Evolutionary conservation across 2,329 filamentous ascomycete genomes (phyloP).

Genomic region (Torrubiella hemipterigena): DNA sequence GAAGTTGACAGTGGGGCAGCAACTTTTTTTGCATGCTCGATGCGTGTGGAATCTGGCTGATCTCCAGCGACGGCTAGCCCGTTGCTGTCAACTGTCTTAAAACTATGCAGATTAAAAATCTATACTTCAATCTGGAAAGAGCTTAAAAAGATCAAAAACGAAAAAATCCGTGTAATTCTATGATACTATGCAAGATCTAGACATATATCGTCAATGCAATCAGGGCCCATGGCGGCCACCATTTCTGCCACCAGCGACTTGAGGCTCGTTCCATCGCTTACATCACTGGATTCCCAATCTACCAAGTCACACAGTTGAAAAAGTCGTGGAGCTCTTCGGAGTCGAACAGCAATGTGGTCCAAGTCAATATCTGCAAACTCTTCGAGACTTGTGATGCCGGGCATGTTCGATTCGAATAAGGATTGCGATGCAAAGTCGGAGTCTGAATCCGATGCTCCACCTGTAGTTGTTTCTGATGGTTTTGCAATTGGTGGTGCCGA

Average conservation of each 20-base stretch:
- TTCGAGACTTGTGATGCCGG: slow-evolving; percentile 47
- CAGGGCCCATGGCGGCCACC: slow-evolving; percentile 51
- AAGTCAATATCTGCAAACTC: slow-evolving; percentile 45
- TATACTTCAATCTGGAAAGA: too few species aligned
- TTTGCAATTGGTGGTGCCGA: too few species aligned
- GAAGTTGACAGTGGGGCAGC: too few species aligned
- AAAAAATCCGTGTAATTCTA: too few species aligned
- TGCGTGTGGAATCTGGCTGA: too few species aligned
- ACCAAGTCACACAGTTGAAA: slow-evolving; percentile 40
- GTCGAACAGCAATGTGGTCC: slow-evolving; percentile 43
- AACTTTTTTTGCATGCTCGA: too few species aligned
- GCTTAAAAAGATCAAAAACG: too few species aligned
- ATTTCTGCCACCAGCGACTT: slow-evolving; percentile 57
- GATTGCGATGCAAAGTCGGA: slow-evolving; percentile 13
- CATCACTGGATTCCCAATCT: slow-evolving; percentile 42
- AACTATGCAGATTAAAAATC: too few species aligned
- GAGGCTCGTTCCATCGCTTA: slow-evolving; percentile 37
- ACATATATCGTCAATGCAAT: slow-evolving; percentile 43
- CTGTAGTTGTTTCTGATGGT: too few species aligned
- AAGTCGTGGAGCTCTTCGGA: slow-evolving; percentile 23
- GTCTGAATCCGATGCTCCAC: slow-evolving; percentile 10
- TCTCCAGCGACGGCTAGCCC: too few species aligned
- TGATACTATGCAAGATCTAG: too few species aligned
- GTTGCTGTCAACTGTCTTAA: too few species aligned
- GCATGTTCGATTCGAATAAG: slow-evolving; percentile 52